Conservation (phyloP, 2,329 filamentous ascomycete genomes). For the Cercospora sp. region DNA sequence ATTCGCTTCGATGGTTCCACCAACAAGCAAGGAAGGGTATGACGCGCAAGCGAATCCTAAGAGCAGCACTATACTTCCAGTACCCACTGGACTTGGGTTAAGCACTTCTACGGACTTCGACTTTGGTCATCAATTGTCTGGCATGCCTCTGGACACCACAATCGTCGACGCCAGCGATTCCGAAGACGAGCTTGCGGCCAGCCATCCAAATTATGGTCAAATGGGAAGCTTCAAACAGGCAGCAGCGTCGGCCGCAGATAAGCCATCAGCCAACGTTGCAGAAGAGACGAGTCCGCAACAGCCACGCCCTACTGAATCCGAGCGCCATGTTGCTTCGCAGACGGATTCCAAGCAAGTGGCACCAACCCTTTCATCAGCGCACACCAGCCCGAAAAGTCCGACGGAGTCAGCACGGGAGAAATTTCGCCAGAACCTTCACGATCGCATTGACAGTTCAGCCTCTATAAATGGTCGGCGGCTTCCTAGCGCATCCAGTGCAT, state of each 20-base stretch:
- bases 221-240: not conserved
- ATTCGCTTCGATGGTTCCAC: not conserved
- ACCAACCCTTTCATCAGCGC: not conserved
- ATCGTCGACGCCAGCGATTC: constrained; percentile 10
- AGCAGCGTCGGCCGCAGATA: not conserved
- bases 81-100: constrained; percentile 20
- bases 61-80: constrained; percentile 10
- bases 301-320: not conserved
- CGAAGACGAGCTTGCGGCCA: not conserved
- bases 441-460: constrained; percentile 6
- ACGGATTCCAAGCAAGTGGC: not conserved
- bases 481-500: not conserved
- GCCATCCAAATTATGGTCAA: not conserved
- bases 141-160: not conserved
- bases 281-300: not conserved
- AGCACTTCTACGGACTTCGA: constrained; percentile 24
- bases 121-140: constrained; percentile 16
- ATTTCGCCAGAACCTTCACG: not conserved
- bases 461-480: not conserved
- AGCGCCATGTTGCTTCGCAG: not conserved
- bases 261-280: not conserved
- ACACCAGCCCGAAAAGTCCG: not conserved
- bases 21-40: not conserved
- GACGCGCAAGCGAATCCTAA: constrained; percentile 2
- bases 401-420: not conserved